Percentiles rank a stretch among this genome's conserved stretches.
Conservation (phyloP, 108 stramenopile species). For the Epithemia pelagica region DNA sequence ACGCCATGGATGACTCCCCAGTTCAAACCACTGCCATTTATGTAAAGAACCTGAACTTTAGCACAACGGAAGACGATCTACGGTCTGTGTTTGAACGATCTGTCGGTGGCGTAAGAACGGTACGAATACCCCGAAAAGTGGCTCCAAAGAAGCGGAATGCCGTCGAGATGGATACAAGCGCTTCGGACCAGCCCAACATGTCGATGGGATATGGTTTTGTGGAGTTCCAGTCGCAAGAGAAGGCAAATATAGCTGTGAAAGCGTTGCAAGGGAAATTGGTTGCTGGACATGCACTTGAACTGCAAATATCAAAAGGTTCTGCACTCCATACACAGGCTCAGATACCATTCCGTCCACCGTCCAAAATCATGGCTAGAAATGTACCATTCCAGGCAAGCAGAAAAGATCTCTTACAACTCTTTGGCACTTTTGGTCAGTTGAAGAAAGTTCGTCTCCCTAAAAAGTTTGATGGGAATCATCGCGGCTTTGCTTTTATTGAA, state of each 20-base stretch:
- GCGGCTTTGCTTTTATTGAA: slow-evolving; percentile 98
- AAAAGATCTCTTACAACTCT: slow-evolving; percentile 86
- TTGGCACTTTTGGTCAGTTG: slow-evolving; percentile 89
- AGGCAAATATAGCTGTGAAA: slow-evolving; percentile 74
- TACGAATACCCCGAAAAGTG: slow-evolving; percentile 84
- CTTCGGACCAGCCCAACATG: slow-evolving; percentile 13
- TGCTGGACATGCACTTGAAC: slow-evolving; percentile 87
- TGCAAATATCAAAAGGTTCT: slow-evolving; percentile 29
- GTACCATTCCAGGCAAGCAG: slow-evolving; percentile 95
- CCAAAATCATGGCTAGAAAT: slow-evolving; percentile 94
- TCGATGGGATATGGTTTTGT: slow-evolving; percentile 99
- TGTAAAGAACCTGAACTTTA: slow-evolving; percentile 95
- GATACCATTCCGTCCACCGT: too few species aligned
- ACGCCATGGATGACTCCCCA: slow-evolving; percentile 6
- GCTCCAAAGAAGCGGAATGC: slow-evolving; percentile 39
- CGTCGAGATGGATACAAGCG: neutral
- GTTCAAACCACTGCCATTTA: slow-evolving; percentile 80
- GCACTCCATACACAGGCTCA: slow-evolving; percentile 9
- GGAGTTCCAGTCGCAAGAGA: slow-evolving; percentile 72
- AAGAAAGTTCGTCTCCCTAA: slow-evolving; percentile 95
- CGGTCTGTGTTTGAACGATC: slow-evolving; percentile 47
- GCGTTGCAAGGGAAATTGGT: slow-evolving; percentile 75
- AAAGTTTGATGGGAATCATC: slow-evolving; percentile 93
- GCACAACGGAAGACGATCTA: slow-evolving; percentile 77
- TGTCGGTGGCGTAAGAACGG: slow-evolving; percentile 52